Evolutionary conservation across 2,329 filamentous ascomycete species (phyloP).

Genomic region (Aaosphaeria arxii): DNA sequence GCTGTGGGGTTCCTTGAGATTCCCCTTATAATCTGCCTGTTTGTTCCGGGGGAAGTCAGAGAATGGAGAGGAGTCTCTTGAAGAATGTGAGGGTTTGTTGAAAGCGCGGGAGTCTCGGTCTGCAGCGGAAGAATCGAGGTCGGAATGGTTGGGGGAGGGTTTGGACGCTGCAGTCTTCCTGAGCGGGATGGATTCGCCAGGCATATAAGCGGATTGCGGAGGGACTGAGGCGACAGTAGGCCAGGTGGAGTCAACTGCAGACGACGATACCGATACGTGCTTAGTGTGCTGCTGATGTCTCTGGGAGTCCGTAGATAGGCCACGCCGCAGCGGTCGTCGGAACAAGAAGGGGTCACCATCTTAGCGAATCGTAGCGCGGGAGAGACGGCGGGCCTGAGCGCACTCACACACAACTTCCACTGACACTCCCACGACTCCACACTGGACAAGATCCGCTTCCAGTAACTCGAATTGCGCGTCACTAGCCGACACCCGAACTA

Average conservation of each 20-base stretch:
- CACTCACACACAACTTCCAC: too few species aligned
- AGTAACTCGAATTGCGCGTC: too few species aligned
- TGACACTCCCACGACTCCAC: too few species aligned
- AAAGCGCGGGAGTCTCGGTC: constrained; percentile 14
- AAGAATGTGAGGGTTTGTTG: constrained; percentile 14
- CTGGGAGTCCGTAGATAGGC: too few species aligned
- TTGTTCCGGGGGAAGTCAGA: constrained; percentile 11
- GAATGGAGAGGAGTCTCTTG: constrained; percentile 22
- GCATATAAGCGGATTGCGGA: constrained; percentile 31
- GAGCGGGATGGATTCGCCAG: constrained; percentile 32
- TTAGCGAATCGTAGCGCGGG: too few species aligned
- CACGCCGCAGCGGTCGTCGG: too few species aligned
- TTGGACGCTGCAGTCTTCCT: constrained; percentile 21
- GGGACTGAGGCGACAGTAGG: constrained; percentile 4
- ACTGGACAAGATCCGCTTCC: too few species aligned
- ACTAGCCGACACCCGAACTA: too few species aligned
- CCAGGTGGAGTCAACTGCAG: constrained; percentile 6
- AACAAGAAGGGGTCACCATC: too few species aligned
- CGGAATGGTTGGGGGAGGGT: constrained; percentile 11
- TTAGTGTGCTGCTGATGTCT: too few species aligned
- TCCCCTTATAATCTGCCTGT: constrained; percentile 2
- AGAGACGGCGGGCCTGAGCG: too few species aligned
- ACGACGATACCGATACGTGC: constrained; percentile 1
- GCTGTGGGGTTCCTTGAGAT: constrained; percentile 16
- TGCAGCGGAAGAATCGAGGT: constrained; percentile 9